Conservation (phyloP, 257 asterid genomes). For the Solanum chilense region DNA sequence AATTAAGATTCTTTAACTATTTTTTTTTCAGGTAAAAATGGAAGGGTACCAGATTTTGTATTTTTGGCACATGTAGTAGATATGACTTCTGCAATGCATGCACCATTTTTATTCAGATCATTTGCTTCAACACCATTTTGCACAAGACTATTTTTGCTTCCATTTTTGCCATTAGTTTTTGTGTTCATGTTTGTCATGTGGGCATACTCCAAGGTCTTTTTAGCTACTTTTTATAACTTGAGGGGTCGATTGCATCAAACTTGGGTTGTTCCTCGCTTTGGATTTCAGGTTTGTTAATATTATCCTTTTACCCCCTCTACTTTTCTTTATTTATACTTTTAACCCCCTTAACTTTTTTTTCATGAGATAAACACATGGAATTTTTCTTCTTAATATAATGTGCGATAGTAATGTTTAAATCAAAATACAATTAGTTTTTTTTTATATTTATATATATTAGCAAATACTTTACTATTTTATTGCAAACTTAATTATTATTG, state of each 20-base stretch:
- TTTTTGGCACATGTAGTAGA: slow-evolving; percentile 90
- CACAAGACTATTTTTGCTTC: slow-evolving; percentile 41
- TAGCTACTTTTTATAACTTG: slow-evolving; percentile 53
- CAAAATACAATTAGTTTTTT: not conserved
- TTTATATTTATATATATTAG: not conserved
- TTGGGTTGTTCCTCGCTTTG: slow-evolving; percentile 92
- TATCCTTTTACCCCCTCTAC: not conserved
- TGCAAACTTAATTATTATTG: not conserved
- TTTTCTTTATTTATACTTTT: not conserved
- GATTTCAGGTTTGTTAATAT: slow-evolving; percentile 62
- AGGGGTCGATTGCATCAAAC: slow-evolving; percentile 69
- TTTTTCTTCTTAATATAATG: not conserved
- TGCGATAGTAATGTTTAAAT: no score
- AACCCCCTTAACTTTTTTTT: not conserved
- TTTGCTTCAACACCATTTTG: slow-evolving; percentile 47
- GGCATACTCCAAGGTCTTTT: slow-evolving; percentile 79
- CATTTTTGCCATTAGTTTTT: slow-evolving; percentile 42
- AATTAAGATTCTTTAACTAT: no score
- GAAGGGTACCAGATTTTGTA: slow-evolving; percentile 77
- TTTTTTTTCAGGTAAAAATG: slow-evolving; percentile 31
- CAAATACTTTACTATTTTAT: not conserved
- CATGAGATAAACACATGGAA: not conserved
- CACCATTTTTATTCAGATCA: slow-evolving; percentile 43
- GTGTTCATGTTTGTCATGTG: slow-evolving; percentile 60
- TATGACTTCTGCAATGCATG: slow-evolving; percentile 68